Base-by-base conservation (phyloP, 169 alveolate species). In the Plasmodium gaboni region DNA sequence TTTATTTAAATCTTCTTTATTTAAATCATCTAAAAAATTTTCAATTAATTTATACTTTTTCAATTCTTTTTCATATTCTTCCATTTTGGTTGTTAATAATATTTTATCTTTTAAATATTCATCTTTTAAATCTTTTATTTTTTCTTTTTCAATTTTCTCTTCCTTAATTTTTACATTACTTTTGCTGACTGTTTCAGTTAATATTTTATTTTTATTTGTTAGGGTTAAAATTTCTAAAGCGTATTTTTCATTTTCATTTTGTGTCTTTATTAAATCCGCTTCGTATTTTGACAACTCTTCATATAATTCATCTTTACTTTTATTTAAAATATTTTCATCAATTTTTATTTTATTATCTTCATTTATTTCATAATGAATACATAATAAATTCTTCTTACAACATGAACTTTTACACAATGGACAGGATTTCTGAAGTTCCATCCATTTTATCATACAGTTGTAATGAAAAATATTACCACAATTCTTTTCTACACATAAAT, bases 21-120 rank as follows among this genome's bases (percentile, higher is more conserved):
- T 78, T 65, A 78, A 53, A 51, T 78, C 70, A 1, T 78, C 59
- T 65, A 78, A 78, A 78, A 65, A 78, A 9, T 78, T 78, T 78
- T 78, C 80, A 1, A 78, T 7, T 6, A 32, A 28, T 78, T 78
- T 78, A 59, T 78, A 78, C 48, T 78, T 78, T 51, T 65, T 78
- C 59, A 78, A 51, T 78, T 78, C 89, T 59, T 78, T 78, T 57
- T 78, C 89, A 78, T 78, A 78, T 78, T 78, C 89, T 59, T 78
- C 80, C 24, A 78, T 67, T 78, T 78, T 78, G 9, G 89, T 50
- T 28, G 80, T n/a, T n/a, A 78, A 78, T 9, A 65, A 19, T 48
- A 78, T 51, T 78, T 78, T 78, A 2, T 78, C 89, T 44, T 78
- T 78, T n/a, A 78, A 19, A 78, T 78, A 78, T 51, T 50, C 89